Base-by-base conservation (phyloP, 176 grass and related monocot genomes). In the Avena eriantha region DNA sequence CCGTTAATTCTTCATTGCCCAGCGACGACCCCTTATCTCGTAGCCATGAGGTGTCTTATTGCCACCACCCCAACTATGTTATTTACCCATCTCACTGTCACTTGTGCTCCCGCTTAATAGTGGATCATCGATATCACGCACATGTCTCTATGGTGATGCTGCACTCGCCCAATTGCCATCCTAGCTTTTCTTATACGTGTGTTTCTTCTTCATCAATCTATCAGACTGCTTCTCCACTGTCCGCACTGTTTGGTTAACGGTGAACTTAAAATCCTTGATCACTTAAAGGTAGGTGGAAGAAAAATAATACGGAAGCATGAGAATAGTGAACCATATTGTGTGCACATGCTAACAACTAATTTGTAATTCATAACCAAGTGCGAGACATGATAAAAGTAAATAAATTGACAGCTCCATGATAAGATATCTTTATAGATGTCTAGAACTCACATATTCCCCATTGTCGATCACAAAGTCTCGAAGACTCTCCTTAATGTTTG, bases 251-350 rank as follows among this genome's bases (percentile, higher is more conserved):
- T 94, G 94, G 87, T 92, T 90, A 77, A 98, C 92, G 4, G 94
- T 98, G 77, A 96, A 94, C 29, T 98, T 96, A 47, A 98, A 96
- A 81, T 98, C 97, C 75, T 96, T 94, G 85, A 98, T 95, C 85
- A 98, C 91, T 94, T 98, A 84, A 48, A 60, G 4, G 64, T 77
- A 21, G 19, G 51, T 45, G 9, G 34, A 24, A 74, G 23, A 66
- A 56, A 73, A 78, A 63, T 21, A 77, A 48, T 7, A 36, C 3
- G 2, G 67, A 50, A 67, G 12, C 26, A 68, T 76, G 77, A 49
- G 49, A 76, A 82, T 48, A 61, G 81, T 29, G 39, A 76, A 66
- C 69, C 7, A 39, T 78, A 60, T n/a, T 17, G 11, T 31, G 21
- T 57, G 53, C 75, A 80, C 49, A 90, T 77, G 50, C 33, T 21